These are phyloP conservation scores for Meyerozyma sp. DNA, from an alignment of 1,139 yeast genomes.

Conservation along the genomic window DNA sequence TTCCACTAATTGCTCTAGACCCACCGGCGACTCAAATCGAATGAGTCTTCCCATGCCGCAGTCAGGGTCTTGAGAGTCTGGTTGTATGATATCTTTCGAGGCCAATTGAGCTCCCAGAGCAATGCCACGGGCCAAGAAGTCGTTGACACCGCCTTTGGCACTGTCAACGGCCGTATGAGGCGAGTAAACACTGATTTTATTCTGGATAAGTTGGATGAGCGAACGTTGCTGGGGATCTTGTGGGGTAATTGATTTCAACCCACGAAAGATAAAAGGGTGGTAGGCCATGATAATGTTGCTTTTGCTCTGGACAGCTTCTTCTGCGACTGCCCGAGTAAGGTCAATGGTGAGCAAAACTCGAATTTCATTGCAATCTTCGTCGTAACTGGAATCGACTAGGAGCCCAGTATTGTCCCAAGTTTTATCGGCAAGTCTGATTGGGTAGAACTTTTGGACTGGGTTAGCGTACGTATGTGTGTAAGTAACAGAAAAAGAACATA, in stretches of 20 bases:
- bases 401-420: constrained; percentile 95
- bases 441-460: constrained; percentile 63
- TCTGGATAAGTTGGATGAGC: constrained; percentile 62
- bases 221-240: constrained; percentile 79
- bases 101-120: constrained; percentile 20
- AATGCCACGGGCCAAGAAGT: constrained; percentile 73
- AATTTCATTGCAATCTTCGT: constrained; percentile 14
- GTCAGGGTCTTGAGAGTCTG: constrained; percentile 27
- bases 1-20: constrained; percentile 41
- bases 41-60: constrained; percentile 87
- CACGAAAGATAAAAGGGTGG: constrained; percentile 91
- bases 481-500: constrained; percentile 11
- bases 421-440: constrained; percentile 70
- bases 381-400: constrained; percentile 58
- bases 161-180: constrained; percentile 98
- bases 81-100: constrained; percentile 22
- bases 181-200: constrained; percentile 80
- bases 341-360: constrained; percentile 75
- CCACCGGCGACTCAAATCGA: constrained; percentile 36
- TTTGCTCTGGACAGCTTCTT: constrained; percentile 64
- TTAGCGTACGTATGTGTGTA: not conserved
- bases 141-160: constrained; percentile 87
- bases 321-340: constrained; percentile 75
- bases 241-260: constrained; percentile 69
- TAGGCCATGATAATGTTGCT: constrained; percentile 70